Base-by-base conservation (phyloP, 495 filamentous ascomycete genomes). In the Cryomyces minteri region DNA sequence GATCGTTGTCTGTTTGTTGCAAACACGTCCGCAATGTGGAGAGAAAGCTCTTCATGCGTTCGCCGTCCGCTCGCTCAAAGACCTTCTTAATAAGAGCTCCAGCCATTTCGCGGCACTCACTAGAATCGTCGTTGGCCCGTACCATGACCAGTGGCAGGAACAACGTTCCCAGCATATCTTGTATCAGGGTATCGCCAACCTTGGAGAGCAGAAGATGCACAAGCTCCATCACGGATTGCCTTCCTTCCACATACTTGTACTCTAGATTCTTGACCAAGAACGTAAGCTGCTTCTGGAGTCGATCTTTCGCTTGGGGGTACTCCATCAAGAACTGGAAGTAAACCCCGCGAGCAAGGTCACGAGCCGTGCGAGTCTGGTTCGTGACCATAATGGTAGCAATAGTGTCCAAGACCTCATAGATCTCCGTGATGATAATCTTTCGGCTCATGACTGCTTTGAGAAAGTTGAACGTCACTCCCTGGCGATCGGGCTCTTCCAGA, bases 321-420 rank as follows among this genome's bases (percentile, higher is more conserved):
- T 95, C 83, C 50, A 87, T 77, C 33, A 98, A 61, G 68, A 96
- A 98, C 53, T 94, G 84, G 58, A 94, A 77, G 62, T 92, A 98
- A 28, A 78, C 81, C 18, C 84, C 84, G 31, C 92, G 75, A 12
- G 88, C 88, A 32, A 88, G 63, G 54, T 94, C 87, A 38, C 88
- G 73, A 4, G 88, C 82, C 49, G 77, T 75, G 52, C 80, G 77
- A 51, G 86, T 86, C 46, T 93, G 81, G 59, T 94, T 95, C 28
- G 82, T 94, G 47, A 98, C 83, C 88, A 96, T 94, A 62, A 96
- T 79, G n/a, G 69, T 74, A 28, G 84, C 82, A 32, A 95, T 77
- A 51, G 79, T 72, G 54, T 98, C 90, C 43, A 93, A 72, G 10
- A 82, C 76, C 52, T 96, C 88, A 59, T 96, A 98, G 41, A 96